Evolutionary conservation across 768 basidiomycete genomes (phyloP), one percentile per base, ranked within the genome.

Genomic region (Hysterangium stoloniferum): DNA sequence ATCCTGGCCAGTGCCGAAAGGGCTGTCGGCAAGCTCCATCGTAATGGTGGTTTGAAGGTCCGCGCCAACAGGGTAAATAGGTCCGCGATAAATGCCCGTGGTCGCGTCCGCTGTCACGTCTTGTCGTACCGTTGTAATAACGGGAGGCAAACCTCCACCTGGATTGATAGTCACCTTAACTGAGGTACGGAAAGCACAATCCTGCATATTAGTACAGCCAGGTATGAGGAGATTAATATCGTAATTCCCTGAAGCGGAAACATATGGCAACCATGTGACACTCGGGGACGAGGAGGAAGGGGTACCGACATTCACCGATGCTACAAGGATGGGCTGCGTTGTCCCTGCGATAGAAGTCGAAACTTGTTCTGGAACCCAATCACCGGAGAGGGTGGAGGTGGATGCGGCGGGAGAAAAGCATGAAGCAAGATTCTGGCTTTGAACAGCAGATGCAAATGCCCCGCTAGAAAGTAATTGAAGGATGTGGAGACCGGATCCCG

Each of bases 381-480:
- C 60, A 6, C 91, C 89, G 2, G 82, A 84, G 47, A 68, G 71
- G 0, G 77, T 70, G 4, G 80, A 75, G 56, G 80, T 81, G 22
- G 91, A 92, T 1, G 86, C 70, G 52, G 71, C 75, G 1, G 88
- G 82, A 1, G 89, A 80, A 61, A 83, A 91, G 62, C 92, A 93
- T 1, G 87, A 86, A 34, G 70, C 61, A 4, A 66, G 68, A 59
- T 93, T 89, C 47, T 80, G 71, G 13, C 61, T 61, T 45, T 67
- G 62, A 48, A 87, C 66, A 1, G 90, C 78, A 1, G 90, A 91
- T 11, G 84, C 89, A 59, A 87, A 94, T 13, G 93, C 86, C 53
- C 95, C 96, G 15, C 89, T 84, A 2, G 91, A 93, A 17, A 99
- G 79, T 13, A 98, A 71, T 60, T 98, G 91, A n/a, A 98, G 63